Base-by-base conservation (phyloP, 495 filamentous ascomycete genomes). In the Symbiotaphrina buchneri region DNA sequence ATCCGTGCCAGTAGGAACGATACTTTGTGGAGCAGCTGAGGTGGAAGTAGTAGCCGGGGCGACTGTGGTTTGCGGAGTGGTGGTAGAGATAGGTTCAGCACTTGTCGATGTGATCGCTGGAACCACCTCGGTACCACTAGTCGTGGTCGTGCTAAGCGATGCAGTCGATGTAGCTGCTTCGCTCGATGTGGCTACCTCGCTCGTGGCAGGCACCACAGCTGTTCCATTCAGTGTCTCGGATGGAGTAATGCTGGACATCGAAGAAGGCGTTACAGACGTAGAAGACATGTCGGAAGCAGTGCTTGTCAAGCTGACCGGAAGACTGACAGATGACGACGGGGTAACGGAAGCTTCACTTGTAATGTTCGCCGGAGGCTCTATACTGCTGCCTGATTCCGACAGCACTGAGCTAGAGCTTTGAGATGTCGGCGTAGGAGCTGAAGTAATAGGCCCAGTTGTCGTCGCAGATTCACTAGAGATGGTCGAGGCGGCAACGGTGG, bases 1-100 rank as follows among this genome's bases (percentile, higher is more conserved):
- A 36, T 56, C 39, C 6, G 53, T 48, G 10, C 41, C 53, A 16
- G 38, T 51, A 3, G 47, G 39, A 6, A 31, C 10, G 19, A 49
- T 42, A 3, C 40, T 42, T 10, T 30, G 16, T 8, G 39, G 43
- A 16, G 28, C 45, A 1, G 42, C 18, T 6, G 21, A 30, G 19
- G 31, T 34, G 2, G 39, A 28, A 10, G 32, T 16, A 25, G 13
- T 13, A 25, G 22, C 7, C 8, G 22, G 22, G 8, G 22, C 13
- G 8, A 13, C 7, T 7, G 8, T 25, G 22, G 8, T 25, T 25
- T 25, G 8, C 8, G 13, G 8, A 25, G 22, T 8, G 22, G 8
- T 25, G 7, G 22, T 13, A 13, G 22, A 13, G 8, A 8, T 13
- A 25, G 22, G 13, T 25, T 8, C 22, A n/a, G n/a, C n/a, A n/a